These are phyloP conservation scores for Metschnikowia noctiluminum DNA, from an alignment of 805 yeast species.

Conservation along the genomic window DNA sequence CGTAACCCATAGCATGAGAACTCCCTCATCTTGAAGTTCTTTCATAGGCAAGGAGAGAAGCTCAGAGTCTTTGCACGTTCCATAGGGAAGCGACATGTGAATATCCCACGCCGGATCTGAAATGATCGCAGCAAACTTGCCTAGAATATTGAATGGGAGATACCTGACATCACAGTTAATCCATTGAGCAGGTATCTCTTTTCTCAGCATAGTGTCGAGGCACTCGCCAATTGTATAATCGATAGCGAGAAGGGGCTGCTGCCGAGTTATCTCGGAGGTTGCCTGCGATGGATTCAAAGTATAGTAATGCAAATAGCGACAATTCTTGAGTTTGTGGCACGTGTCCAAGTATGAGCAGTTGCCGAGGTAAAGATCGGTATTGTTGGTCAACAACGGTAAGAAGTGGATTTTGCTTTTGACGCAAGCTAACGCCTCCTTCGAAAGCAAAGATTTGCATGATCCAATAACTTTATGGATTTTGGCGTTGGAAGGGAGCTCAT, in stretches of 20 bases:
- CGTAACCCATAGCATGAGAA: conserved; percentile 88
- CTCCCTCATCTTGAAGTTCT: conserved; percentile 76
- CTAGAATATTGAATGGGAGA: conserved; percentile 66
- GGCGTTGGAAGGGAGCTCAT: conserved; percentile 16
- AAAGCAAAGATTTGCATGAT: conserved; percentile 14
- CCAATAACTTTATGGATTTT: conserved; percentile 15
- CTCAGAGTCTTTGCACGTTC: conserved; percentile 75
- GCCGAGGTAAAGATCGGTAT: conserved; percentile 71
- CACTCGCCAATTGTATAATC: conserved; percentile 52
- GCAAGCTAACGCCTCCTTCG: conserved; percentile 14
- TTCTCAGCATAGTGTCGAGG: conserved; percentile 32
- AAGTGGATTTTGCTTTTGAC: conserved; percentile 26
- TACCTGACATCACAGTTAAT: conserved; percentile 78
- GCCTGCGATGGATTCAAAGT: conserved; percentile 40
- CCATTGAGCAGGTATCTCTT: conserved; percentile 68
- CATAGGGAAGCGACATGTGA: conserved; percentile 81
- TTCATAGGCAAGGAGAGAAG: conserved; percentile 62
- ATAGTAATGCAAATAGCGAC: conserved; percentile 79
- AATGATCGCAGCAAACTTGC: conserved; percentile 76
- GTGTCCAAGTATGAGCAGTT: conserved; percentile 95
- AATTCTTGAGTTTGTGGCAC: conserved; percentile 78
- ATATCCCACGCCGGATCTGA: conserved; percentile 98
- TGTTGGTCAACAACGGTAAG: conserved; percentile 26
- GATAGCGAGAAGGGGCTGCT: conserved; percentile 16
- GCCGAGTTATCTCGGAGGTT: neutral